Conservation (phyloP, 1,284 basidiomycete genomes). For the Melampsora americana region DNA sequence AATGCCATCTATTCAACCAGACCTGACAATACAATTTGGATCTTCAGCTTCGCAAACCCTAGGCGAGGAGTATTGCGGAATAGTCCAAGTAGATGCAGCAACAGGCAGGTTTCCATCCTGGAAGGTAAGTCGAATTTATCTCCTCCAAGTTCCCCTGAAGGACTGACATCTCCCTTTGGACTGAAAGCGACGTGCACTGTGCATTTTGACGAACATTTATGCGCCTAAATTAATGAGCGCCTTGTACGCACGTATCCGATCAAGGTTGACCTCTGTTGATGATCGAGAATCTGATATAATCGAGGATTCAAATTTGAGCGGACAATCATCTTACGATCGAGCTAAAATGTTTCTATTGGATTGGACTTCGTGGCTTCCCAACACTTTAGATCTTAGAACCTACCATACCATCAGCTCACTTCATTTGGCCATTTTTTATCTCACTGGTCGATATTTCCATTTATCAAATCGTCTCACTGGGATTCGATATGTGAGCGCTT, state of each 20-base stretch:
- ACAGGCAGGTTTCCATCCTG: slow-evolving; percentile 50
- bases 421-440: slow-evolving; percentile 56
- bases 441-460: slow-evolving; percentile 55
- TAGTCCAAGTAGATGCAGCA: slow-evolving; percentile 51
- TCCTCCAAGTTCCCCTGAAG: neutral
- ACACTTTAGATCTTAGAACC: slow-evolving; percentile 51
- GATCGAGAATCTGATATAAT: slow-evolving; percentile 4
- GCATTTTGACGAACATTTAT: slow-evolving; percentile 26
- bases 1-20: neutral
- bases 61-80: slow-evolving; percentile 56
- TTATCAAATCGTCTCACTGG: slow-evolving; percentile 53
- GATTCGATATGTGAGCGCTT: slow-evolving; percentile 51
- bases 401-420: slow-evolving; percentile 52
- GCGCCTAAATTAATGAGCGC: slow-evolving; percentile 11
- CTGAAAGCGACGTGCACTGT: slow-evolving; percentile 45
- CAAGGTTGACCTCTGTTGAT: slow-evolving; percentile 14
- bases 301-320: slow-evolving; percentile 24
- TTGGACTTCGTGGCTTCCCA: slow-evolving; percentile 36
- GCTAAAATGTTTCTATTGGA: slow-evolving; percentile 10
- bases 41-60: slow-evolving; percentile 54
- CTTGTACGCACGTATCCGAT: slow-evolving; percentile 21
- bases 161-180: slow-evolving; percentile 47
- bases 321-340: slow-evolving; percentile 30
- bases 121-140: slow-evolving; percentile 46
- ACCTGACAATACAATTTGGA: neutral